These are phyloP conservation scores for Brettanomyces custersianus DNA, from an alignment of 805 yeast species.

Conservation along the genomic window DNA sequence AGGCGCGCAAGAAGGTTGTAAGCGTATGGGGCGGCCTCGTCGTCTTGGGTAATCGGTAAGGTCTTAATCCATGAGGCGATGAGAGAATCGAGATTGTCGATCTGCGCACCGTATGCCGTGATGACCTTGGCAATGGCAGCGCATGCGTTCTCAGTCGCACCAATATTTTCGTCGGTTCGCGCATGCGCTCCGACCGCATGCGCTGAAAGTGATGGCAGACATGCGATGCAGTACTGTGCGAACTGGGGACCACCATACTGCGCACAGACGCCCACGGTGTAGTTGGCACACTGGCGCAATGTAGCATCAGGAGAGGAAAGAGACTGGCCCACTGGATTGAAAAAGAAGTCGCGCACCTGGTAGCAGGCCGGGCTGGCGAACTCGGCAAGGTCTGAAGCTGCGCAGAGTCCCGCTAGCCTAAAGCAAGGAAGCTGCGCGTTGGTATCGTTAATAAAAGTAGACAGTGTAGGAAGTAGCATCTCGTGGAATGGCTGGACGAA, in stretches of 20 bases:
- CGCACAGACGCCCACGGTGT: conserved; percentile 79
- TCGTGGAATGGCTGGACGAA: conserved; percentile 65
- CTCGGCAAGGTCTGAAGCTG: conserved; percentile 74
- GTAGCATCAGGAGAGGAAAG: conserved; percentile 58
- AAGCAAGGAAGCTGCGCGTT: conserved; percentile 59
- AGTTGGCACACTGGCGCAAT: conserved; percentile 81
- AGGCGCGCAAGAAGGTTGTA: conserved; percentile 68
- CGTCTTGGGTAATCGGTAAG: conserved; percentile 77
- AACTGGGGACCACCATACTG: conserved; percentile 64
- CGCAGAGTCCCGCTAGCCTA: conserved; percentile 72
- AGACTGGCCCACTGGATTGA: conserved; percentile 55
- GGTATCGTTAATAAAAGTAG: conserved; percentile 53
- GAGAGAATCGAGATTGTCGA: conserved; percentile 56
- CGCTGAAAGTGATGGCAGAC: conserved; percentile 68
- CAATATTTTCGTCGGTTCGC: conserved; percentile 71
- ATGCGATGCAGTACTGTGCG: conserved; percentile 52
- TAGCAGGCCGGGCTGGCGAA: conserved; percentile 63
- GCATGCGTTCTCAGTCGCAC: conserved; percentile 81
- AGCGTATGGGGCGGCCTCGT: conserved; percentile 79
- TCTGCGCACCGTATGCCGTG: conserved; percentile 45
- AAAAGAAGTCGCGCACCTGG: conserved; percentile 55
- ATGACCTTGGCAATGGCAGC: conserved; percentile 80
- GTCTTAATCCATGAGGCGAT: conserved; percentile 71
- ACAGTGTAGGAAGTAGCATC: conserved; percentile 50
- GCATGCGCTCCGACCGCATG: conserved; percentile 73